These are phyloP conservation scores for Saussurea involucrata DNA, from an alignment of 129 eudicot genomes.

Conservation along the genomic window DNA sequence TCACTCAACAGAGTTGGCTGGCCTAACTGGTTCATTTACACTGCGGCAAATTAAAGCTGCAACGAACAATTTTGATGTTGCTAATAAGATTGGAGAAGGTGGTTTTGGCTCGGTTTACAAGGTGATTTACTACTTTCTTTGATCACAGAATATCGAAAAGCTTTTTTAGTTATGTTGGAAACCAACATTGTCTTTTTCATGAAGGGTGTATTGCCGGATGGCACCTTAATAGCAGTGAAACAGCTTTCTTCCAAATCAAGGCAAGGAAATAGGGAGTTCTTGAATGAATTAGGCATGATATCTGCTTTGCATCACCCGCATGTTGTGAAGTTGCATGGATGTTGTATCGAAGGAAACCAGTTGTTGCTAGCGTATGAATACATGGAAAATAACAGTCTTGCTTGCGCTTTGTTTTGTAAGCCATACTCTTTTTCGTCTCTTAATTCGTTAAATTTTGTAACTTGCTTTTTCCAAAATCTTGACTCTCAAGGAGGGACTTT, in stretches of 20 bases:
- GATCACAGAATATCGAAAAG: neutral
- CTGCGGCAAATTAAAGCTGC: conserved; percentile 65
- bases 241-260: conserved; percentile 40
- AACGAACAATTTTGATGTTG: conserved; percentile 53
- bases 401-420: conserved; percentile 69
- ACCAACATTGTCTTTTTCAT: neutral
- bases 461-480: neutral
- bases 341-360: conserved; percentile 68
- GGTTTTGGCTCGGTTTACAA: conserved; percentile 75
- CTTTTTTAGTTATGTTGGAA: neutral
- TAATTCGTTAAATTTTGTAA: neutral
- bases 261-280: conserved; percentile 79
- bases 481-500: neutral
- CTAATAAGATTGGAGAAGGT: conserved; percentile 81
- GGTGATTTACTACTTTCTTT: conserved; percentile 36
- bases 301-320: conserved; percentile 68
- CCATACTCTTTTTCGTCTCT: neutral
- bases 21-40: conserved; percentile 48
- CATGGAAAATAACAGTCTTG: conserved; percentile 75
- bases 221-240: conserved; percentile 54
- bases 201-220: conserved; percentile 51
- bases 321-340: conserved; percentile 69
- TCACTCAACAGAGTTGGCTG: conserved; percentile 40
- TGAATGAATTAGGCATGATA: conserved; percentile 80
- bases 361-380: conserved; percentile 67